Evolutionary conservation across 2,329 filamentous ascomycete genomes (phyloP), one percentile per base, ranked within the genome.

Genomic region (Trichoderma afroharzianum): DNA sequence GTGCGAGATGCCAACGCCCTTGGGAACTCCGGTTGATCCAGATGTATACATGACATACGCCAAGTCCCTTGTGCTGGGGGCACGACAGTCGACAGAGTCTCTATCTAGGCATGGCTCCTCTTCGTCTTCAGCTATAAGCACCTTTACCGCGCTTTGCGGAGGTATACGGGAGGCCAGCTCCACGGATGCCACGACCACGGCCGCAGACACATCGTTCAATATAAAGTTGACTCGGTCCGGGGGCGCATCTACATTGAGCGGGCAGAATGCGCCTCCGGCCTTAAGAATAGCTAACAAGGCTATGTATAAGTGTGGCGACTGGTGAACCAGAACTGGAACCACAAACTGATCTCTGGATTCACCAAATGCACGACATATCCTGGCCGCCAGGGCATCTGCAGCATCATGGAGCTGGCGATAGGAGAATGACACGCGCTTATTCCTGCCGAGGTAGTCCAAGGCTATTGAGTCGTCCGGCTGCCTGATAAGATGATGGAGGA

Each of bases 11-110:
- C 88, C 88, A 28, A 98, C 95, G 1, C 94, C 95, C 83, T 98
- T 98, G 0, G 95, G 95, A 5, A 90, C 89, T 14, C 95, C 95
- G 0, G 94, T 97, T 6, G 93, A 97, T 3, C 94, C 94, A 59
- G 93, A 97, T 1, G 95, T 97, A 79, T 97, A 98, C 90, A 97
- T 94, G 72, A 97, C 88, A 83, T 98, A 98, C 28, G 95, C 94
- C 28, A 95, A 79, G 72, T 87, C 82, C 1, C 82, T 76, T 1
- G 81, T 76, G 1, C 53, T 64, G n/a, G 77, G 73, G 26, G 61
- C 63, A 71, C 76, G 74, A 68, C 74, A 72, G 14, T 30, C 73
- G 43, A 28, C 53, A 6, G 55, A 72, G 55, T 67, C 66, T 15
- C 26, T 62, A n/a, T 33, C 39, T 58, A 63, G 43, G 36, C 55